Evolutionary conservation across 495 filamentous ascomycete species (phyloP).

Genomic region (Podospora anserina): DNA sequence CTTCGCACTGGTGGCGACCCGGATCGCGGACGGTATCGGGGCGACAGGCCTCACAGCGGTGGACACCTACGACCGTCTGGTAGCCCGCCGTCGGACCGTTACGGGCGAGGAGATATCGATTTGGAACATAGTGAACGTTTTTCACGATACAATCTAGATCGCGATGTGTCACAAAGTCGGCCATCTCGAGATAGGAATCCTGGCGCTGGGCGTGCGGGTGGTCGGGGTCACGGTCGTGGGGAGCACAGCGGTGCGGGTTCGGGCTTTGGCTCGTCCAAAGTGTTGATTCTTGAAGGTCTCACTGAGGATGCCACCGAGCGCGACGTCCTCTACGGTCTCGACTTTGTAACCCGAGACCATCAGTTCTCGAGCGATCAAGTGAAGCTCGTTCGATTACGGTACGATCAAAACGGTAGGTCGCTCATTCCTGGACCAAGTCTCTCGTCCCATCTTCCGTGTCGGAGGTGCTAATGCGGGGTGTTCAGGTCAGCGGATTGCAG

Average conservation of each 20-base stretch:
- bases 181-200: background rate
- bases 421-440: background rate
- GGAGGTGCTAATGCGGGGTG: background rate
- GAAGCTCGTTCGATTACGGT: slow-evolving; percentile 26
- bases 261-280: slow-evolving; percentile 11
- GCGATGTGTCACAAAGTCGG: background rate
- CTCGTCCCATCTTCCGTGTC: background rate
- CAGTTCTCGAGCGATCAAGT: slow-evolving; percentile 32
- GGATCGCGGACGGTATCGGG: too few species aligned
- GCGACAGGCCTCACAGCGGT: too few species aligned
- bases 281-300: slow-evolving; percentile 25
- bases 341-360: slow-evolving; percentile 28
- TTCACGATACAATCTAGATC: background rate
- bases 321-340: slow-evolving; percentile 35
- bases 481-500: slow-evolving; percentile 35
- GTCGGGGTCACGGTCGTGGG: background rate
- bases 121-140: background rate
- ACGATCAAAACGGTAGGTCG: slow-evolving; percentile 31
- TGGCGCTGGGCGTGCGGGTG: background rate
- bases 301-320: slow-evolving; percentile 34
- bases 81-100: too few species aligned
- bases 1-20: too few species aligned
- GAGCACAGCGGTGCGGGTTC: background rate
- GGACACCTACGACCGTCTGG: too few species aligned
- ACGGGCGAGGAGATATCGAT: too few species aligned